Evolutionary conservation across 2,329 filamentous ascomycete genomes (phyloP).

Genomic region (Cladosporium sp.): DNA sequence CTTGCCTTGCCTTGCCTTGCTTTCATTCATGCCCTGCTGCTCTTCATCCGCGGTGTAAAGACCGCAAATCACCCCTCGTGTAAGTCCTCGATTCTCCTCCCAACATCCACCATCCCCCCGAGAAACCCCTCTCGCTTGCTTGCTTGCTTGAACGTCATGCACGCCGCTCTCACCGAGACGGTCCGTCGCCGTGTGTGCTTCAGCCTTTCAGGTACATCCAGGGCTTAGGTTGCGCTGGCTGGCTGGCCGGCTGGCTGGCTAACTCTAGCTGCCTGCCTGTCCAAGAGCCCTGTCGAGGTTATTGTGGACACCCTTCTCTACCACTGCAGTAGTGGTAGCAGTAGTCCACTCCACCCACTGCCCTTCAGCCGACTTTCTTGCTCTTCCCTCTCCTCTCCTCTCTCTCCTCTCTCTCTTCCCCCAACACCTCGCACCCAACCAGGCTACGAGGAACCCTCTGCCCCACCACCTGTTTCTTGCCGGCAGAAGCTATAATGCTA

Average conservation of each 20-base stretch:
- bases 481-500: conserved; percentile 12
- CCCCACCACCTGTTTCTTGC: neutral
- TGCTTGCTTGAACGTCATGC: neutral
- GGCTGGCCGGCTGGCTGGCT: too few species aligned
- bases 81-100: too few species aligned
- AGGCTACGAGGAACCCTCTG: neutral
- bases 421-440: neutral
- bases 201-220: neutral
- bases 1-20: too few species aligned
- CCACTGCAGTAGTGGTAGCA: neutral
- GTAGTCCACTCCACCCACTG: neutral
- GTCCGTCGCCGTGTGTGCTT: neutral
- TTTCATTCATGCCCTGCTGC: too few species aligned
- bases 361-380: neutral
- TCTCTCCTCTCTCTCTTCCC: neutral
- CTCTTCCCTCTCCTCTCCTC: neutral
- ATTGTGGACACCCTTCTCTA: conserved; percentile 3
- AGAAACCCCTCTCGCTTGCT: neutral
- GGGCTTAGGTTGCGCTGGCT: too few species aligned
- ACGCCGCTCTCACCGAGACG: neutral
- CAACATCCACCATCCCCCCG: too few species aligned
- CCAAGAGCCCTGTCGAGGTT: neutral
- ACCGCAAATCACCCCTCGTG: too few species aligned
- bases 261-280: too few species aligned
- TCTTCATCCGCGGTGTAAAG: too few species aligned